Conservation (phyloP, 805 yeast genomes). For the Saturnispora ahearnii region DNA sequence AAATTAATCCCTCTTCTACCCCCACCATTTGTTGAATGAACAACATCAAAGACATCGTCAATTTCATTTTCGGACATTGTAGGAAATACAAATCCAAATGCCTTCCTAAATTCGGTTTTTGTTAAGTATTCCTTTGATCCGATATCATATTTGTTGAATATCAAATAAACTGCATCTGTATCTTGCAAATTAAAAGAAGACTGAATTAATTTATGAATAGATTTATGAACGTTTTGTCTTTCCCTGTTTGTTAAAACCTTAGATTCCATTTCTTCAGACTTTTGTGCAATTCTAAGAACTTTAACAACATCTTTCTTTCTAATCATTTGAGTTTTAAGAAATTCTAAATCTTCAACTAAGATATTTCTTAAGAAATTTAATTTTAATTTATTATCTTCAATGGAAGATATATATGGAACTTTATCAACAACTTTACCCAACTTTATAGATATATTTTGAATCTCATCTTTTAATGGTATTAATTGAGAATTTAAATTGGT, state of each 20-base stretch:
- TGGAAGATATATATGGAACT: background rate
- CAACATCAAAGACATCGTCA: constrained; percentile 30
- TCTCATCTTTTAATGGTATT: constrained; percentile 10
- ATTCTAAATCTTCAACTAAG: background rate
- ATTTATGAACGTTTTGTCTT: background rate
- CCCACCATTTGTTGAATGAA: constrained; percentile 13
- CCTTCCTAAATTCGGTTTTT: constrained; percentile 35
- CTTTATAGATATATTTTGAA: constrained; percentile 16
- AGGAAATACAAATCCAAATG: constrained; percentile 35
- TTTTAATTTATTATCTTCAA: constrained; percentile 2
- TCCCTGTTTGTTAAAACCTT: background rate
- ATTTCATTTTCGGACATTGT: constrained; percentile 28
- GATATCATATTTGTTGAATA: constrained; percentile 33
- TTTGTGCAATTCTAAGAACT: constrained; percentile 8
- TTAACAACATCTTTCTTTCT: constrained; percentile 9
- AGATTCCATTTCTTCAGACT: background rate
- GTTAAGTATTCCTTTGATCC: constrained; percentile 30
- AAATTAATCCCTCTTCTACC: constrained; percentile 22
- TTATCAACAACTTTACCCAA: constrained; percentile 7
- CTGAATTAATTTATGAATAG: constrained; percentile 10
- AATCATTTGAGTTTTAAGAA: constrained; percentile 1
- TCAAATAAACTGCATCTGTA: constrained; percentile 22
- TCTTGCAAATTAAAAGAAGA: constrained; percentile 6
- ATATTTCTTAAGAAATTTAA: constrained; percentile 1
- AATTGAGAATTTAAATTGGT: constrained; percentile 21